phyloP scores from a whole-genome alignment of 179 eudicot species.

The Beta macrorhiza region DNA sequence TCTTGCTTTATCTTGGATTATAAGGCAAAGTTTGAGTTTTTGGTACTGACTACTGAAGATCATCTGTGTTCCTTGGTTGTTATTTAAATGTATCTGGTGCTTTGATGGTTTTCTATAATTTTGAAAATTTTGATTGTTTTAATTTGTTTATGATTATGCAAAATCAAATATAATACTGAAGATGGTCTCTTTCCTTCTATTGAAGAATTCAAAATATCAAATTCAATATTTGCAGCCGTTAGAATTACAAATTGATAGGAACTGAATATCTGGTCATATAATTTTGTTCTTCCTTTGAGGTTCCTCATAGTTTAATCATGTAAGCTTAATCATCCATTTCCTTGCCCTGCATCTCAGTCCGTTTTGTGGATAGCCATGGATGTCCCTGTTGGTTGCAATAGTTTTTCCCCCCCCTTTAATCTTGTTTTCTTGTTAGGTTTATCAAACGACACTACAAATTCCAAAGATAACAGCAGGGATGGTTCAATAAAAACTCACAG shows the following conservation, averaged over 20 bases:
- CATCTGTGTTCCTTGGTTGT: neutral
- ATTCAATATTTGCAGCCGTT: neutral
- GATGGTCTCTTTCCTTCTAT: neutral
- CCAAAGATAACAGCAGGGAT: slow-evolving; percentile 33
- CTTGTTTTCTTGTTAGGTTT: slow-evolving; percentile 41
- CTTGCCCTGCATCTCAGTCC: neutral
- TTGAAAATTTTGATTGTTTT: neutral
- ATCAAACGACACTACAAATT: slow-evolving; percentile 43
- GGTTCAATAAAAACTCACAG: slow-evolving; percentile 32
- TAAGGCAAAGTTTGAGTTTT: neutral
- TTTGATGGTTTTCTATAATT: neutral
- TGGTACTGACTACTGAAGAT: neutral
- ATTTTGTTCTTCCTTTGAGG: neutral
- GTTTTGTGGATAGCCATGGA: neutral
- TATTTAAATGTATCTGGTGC: too few species aligned
- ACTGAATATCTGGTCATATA: neutral
- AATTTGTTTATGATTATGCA: neutral
- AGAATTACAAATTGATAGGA: neutral
- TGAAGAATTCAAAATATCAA: neutral
- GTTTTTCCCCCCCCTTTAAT: neutral
- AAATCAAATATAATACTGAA: neutral
- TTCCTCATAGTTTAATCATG: neutral
- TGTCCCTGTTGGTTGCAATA: neutral
- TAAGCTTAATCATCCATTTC: neutral
- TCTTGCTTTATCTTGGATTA: neutral